phyloP scores from a whole-genome alignment of 257 asterid species.

The Penstemon davidsonii region DNA sequence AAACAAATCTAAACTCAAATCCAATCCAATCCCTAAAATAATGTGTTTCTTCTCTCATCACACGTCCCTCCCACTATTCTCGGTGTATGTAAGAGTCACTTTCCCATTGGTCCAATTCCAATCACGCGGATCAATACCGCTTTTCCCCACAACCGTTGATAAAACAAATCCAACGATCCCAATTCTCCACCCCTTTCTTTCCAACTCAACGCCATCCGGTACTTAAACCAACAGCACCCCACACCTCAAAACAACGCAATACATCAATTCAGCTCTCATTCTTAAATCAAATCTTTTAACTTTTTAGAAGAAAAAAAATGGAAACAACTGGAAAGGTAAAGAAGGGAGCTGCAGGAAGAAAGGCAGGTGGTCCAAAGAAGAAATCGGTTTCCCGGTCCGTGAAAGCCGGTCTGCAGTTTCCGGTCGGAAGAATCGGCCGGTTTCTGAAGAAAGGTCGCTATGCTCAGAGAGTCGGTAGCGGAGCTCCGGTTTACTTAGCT shows the following conservation, averaged over 20 bases:
- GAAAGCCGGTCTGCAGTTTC: constrained; percentile 57
- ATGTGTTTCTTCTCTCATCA: not conserved
- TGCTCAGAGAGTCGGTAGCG: constrained; percentile 46
- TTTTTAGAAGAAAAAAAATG: not conserved
- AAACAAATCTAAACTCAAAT: not conserved
- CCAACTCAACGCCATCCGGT: constrained; percentile 10
- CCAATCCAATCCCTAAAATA: too few relatives aligned
- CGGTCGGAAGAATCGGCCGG: constrained; percentile 58
- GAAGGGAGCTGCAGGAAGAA: constrained; percentile 32
- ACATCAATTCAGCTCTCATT: not conserved
- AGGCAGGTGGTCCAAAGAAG: constrained; percentile 33
- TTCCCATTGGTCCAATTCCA: constrained; percentile 11
- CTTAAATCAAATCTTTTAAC: not conserved
- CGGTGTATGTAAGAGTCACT: not conserved
- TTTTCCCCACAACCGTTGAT: constrained; percentile 9
- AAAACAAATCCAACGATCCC: constrained; percentile 16
- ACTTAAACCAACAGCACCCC: constrained; percentile 18
- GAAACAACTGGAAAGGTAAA: constrained; percentile 19
- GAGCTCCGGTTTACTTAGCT: constrained; percentile 59
- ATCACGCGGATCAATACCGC: constrained; percentile 7
- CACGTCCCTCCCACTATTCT: not conserved
- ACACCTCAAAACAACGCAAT: not conserved
- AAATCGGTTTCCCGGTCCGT: constrained; percentile 33
- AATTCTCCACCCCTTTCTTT: not conserved
- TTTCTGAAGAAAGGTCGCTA: constrained; percentile 51